phyloP scores from a whole-genome alignment of 306 rosid genomes.

The Acacia confusa region DNA sequence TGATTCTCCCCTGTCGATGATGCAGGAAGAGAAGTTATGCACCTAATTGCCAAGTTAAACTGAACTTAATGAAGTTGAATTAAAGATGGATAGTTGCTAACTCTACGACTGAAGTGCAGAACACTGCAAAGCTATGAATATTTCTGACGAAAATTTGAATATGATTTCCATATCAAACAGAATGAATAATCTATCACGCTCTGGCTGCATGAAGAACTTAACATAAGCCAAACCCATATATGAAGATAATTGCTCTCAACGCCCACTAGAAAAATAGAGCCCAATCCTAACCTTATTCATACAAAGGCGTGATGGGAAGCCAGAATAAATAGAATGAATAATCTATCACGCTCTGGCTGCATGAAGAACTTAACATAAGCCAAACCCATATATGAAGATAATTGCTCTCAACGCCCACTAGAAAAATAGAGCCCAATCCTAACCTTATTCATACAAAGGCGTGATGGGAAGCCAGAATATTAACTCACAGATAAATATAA shows the following conservation, averaged over 20 bases:
- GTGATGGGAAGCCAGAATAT: not conserved
- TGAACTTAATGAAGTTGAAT: not conserved
- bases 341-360: not conserved
- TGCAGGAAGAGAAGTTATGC: conserved; percentile 6
- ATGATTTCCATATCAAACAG: not conserved
- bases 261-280: not conserved
- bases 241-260: conserved; percentile 1
- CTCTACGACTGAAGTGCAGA: not conserved
- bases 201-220: conserved; percentile 5
- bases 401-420: not conserved
- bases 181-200: not conserved
- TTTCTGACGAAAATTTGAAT: not conserved
- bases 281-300: not conserved
- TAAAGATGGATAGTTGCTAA: not conserved
- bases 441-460: not conserved
- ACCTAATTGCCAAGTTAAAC: not conserved
- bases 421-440: not conserved
- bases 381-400: conserved; percentile 17
- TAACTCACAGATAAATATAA: not conserved
- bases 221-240: not conserved
- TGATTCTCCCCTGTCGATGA: conserved; percentile 75
- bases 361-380: not conserved
- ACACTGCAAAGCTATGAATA: not conserved
- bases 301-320: not conserved
- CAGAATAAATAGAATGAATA: not conserved